Evolutionary conservation across 805 yeast genomes (phyloP), one percentile per base, ranked within the genome.

Genomic region (Maudiozyma saulgeensis): DNA sequence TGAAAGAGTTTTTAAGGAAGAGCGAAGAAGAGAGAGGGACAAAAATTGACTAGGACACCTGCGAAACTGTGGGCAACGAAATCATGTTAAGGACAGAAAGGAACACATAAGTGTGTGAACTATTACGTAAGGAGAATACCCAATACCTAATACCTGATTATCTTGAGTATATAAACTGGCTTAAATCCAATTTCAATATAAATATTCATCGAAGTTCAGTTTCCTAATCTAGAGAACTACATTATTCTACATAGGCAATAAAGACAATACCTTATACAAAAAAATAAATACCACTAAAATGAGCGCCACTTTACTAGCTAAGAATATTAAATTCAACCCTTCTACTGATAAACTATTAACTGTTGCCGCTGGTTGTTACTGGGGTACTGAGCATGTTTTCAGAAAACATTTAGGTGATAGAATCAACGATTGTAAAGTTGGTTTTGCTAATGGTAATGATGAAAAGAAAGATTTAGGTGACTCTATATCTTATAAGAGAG

Each of bases 381-480:
- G 95, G 95, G 95, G 95, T 18, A 88, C 84, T 13, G 97, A 91
- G 59, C 85, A 83, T 56, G 80, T 90, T 25, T 89, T 78, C 70
- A 71, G 83, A 54, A 87, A 85, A 64, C 76, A 85, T 55, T 85
- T 79, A 60, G 77, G 73, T 16, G 73, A 68, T 47, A 80, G 77
- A 61, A 66, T 91, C 19, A 62, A 82, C 11, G 96, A 87, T 62
- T 74, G 82, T 42, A 81, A 79, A 62, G 98, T 91, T 12, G 99
- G 99, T 2, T 93, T 82, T 66, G 86, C 96, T 43, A 95, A 93
- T 55, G 98, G 98, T 11, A 51, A 56, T 19, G 68, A 71, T 2
- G 44, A 56, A 0, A 60, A 67, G 41, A 88, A 90, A 19, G 69
- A 64, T 41, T n/a, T 44, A 8, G 48, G 54, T 4, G 59, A 58